Percentiles rank a stretch among this genome's conserved stretches.
Conservation (phyloP, 108 stramenopile species). For the Aureococcus anophagefferens region DNA sequence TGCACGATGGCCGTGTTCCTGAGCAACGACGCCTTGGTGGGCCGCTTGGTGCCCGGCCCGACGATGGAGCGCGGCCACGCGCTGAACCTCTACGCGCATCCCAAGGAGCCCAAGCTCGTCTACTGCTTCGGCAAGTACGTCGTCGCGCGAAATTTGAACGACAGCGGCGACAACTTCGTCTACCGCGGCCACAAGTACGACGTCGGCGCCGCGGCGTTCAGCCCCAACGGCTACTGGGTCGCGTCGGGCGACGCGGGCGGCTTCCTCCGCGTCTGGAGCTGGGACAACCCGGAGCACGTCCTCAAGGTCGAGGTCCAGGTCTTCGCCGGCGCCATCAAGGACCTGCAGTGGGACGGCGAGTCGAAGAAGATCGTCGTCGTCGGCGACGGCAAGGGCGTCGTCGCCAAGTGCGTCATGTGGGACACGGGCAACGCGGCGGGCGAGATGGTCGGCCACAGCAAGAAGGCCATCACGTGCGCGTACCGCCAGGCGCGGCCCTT, state of each 20-base stretch:
- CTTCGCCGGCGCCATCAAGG: conserved; percentile 66
- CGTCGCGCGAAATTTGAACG: conserved; percentile 27
- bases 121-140: conserved; percentile 41
- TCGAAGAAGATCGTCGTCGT: conserved; percentile 62
- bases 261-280: conserved; percentile 78
- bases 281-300: conserved; percentile 83
- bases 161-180: conserved; percentile 49
- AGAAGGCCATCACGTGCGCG: conserved; percentile 25
- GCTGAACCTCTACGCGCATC: background rate
- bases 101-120: conserved; percentile 22
- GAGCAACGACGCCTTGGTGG: background rate
- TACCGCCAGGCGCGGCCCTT: conserved; percentile 19
- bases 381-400: conserved; percentile 36
- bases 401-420: conserved; percentile 40
- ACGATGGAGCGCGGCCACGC: background rate
- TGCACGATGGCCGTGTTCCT: background rate
- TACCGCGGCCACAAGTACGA: conserved; percentile 80
- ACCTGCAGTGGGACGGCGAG: conserved; percentile 88
- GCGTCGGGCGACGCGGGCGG: conserved; percentile 72
- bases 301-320: conserved; percentile 48
- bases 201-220: conserved; percentile 58
- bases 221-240: conserved; percentile 76
- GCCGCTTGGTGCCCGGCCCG: background rate
- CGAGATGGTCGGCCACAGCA: conserved; percentile 39
- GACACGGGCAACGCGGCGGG: conserved; percentile 47